Conservation (phyloP, 73 alveolate genomes). For the Paramecium sexaurelia region DNA sequence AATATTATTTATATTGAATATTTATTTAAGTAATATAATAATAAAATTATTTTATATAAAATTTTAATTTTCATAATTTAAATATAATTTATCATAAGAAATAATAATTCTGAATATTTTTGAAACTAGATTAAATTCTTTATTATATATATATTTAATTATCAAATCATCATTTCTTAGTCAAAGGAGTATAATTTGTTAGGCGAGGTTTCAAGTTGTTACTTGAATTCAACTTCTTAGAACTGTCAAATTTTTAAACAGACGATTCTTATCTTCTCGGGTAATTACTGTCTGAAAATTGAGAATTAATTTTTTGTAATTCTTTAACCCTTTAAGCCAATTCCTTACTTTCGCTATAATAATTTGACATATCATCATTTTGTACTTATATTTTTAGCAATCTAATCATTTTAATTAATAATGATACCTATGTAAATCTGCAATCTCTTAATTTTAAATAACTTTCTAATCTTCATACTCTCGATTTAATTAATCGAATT, state of each 20-base stretch:
- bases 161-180: not conserved
- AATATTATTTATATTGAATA: too few species aligned
- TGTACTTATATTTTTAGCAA: not conserved
- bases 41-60: too few species aligned
- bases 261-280: not conserved
- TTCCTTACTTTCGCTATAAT: constrained; percentile 26
- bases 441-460: constrained; percentile 34
- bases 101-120: too few species aligned
- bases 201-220: constrained; percentile 18
- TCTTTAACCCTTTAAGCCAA: constrained; percentile 31
- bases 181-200: not conserved
- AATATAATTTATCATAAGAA: too few species aligned
- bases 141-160: not conserved
- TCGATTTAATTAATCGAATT: not conserved
- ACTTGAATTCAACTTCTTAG: constrained; percentile 7
- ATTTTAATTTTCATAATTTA: too few species aligned
- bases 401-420: not conserved
- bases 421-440: constrained; percentile 25
- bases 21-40: not conserved
- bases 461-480: not conserved
- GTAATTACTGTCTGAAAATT: not conserved
- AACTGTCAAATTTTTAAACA: not conserved
- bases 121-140: not conserved
- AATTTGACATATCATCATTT: constrained; percentile 1
- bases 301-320: constrained; percentile 11